Evolutionary conservation across 1,139 yeast genomes (phyloP).

Genomic region (Taphrina pruni): DNA sequence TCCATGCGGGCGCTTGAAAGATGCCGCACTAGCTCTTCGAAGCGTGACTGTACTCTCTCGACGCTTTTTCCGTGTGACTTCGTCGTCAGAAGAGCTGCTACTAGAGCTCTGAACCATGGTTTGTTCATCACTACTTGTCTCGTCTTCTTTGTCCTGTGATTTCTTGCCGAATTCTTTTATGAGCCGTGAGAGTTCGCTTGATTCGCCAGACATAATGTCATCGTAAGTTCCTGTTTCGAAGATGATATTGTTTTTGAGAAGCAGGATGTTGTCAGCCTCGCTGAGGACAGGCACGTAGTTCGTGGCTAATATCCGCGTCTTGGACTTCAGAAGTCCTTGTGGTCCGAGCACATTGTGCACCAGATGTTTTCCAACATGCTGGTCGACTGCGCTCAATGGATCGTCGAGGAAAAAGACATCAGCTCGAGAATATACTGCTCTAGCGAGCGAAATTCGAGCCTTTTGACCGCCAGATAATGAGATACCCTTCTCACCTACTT

Average conservation of each 20-base stretch:
- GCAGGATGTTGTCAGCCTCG: slow-evolving; percentile 72
- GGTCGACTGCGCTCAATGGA: slow-evolving; percentile 93
- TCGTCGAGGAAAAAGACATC: slow-evolving; percentile 90
- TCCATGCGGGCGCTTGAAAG: slow-evolving; percentile 55
- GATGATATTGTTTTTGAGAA: slow-evolving; percentile 77
- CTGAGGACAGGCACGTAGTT: slow-evolving; percentile 84
- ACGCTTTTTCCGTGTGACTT: slow-evolving; percentile 18
- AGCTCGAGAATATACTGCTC: slow-evolving; percentile 95
- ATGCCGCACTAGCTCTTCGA: slow-evolving; percentile 73
- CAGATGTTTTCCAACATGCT: slow-evolving; percentile 88
- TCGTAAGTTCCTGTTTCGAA: slow-evolving; percentile 77
- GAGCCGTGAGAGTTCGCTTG: slow-evolving; percentile 63
- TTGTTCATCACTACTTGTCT: slow-evolving; percentile 30
- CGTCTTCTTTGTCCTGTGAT: slow-evolving; percentile 38
- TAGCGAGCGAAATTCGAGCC: slow-evolving; percentile 88
- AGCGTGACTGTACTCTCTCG: slow-evolving; percentile 55
- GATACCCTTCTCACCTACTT: slow-evolving; percentile 97
- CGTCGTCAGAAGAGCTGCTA: slow-evolving; percentile 41
- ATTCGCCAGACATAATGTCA: slow-evolving; percentile 58
- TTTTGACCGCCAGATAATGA: slow-evolving; percentile 97
- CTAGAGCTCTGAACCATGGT: slow-evolving; percentile 43
- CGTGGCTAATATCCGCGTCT: slow-evolving; percentile 84
- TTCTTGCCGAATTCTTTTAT: slow-evolving; percentile 64
- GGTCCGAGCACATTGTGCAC: slow-evolving; percentile 81
- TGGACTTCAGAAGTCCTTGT: slow-evolving; percentile 73